Evolutionary conservation across 805 yeast genomes (phyloP), one percentile per base, ranked within the genome.

Genomic region (Teunomyces kruisii): DNA sequence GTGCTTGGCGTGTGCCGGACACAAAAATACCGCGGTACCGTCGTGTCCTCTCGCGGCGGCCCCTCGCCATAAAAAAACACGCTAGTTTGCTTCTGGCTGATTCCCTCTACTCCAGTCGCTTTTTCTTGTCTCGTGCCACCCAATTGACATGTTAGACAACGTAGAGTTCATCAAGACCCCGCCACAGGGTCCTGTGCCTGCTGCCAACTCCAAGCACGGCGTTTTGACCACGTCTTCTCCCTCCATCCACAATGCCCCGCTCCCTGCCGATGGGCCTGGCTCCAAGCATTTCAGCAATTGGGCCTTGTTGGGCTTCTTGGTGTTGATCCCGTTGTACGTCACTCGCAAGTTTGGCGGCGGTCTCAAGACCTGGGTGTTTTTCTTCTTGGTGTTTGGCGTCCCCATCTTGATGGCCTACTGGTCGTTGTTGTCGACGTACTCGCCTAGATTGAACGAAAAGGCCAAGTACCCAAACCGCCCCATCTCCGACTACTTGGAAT

Each of bases 201-300:
- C 67, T 28, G 66, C 68, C 12, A 52, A 59, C 39, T 61, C 55
- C 43, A 63, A 57, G 40, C 58, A 61, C 45, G 77, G 77, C 4
- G 59, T 72, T 19, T 48, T 55, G 49, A 70, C 75, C 47, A 64
- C 74, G 32, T 68, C 58, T 30, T 65, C 72, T 22, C 95, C 96
- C 22, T 73, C 91, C 6, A 88, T 89, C 61, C 80, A 84, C 59
- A 89, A 89, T 62, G 96, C 92, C 2, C 90, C 90, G 9, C 72
- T 88, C 50, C 91, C 96, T 22, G 96, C 96, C 4, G 97, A 89
- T 62, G 97, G 96, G 33, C 88, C 96, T 5, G 90, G 95, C 19
- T 75, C 90, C 27, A 82, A 79, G 61, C 80, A 83, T 56, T 89
- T 90, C 70, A 78, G 79, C 65, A 89, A 90, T 68, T 57, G 57